phyloP scores from a whole-genome alignment of 352 stramenopile genomes.

The Pythium phragmiticola region DNA sequence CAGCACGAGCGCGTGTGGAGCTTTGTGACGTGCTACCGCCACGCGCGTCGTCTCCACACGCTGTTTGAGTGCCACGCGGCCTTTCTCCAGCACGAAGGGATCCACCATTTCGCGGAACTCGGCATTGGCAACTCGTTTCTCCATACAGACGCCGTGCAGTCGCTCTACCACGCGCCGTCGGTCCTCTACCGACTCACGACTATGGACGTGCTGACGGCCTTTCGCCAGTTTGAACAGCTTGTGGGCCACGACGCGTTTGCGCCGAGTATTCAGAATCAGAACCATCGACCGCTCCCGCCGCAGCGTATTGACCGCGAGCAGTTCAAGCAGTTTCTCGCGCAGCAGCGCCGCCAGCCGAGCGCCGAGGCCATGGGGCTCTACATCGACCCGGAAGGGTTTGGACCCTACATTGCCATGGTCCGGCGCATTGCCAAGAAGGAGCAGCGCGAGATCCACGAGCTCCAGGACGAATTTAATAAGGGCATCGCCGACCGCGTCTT shows the following conservation, averaged over 20 bases:
- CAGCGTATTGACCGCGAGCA: slow-evolving; percentile 60
- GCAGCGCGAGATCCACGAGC: slow-evolving; percentile 74
- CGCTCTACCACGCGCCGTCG: slow-evolving; percentile 49
- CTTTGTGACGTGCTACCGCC: slow-evolving; percentile 76
- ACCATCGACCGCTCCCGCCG: slow-evolving; percentile 33
- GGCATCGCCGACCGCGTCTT: slow-evolving; percentile 79
- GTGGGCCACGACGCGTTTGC: slow-evolving; percentile 63
- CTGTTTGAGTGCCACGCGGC: slow-evolving; percentile 69
- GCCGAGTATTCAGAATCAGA: background rate
- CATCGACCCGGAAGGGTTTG: slow-evolving; percentile 67
- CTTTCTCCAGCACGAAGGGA: slow-evolving; percentile 66
- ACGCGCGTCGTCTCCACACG: slow-evolving; percentile 70
- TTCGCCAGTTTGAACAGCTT: slow-evolving; percentile 69
- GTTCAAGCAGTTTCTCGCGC: slow-evolving; percentile 71
- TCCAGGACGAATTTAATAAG: slow-evolving; percentile 81
- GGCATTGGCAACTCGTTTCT: slow-evolving; percentile 82
- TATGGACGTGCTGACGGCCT: slow-evolving; percentile 56
- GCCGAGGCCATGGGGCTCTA: slow-evolving; percentile 61
- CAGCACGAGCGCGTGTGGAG: slow-evolving; percentile 78
- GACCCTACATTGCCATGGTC: slow-evolving; percentile 76
- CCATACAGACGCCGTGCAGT: slow-evolving; percentile 75
- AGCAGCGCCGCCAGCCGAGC: slow-evolving; percentile 65
- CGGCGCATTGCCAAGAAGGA: slow-evolving; percentile 72
- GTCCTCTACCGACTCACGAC: slow-evolving; percentile 59
- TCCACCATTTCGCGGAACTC: slow-evolving; percentile 61